These are phyloP conservation scores for Kwoniella bestiolae DNA, from an alignment of 768 basidiomycete genomes.

Conservation along the genomic window DNA sequence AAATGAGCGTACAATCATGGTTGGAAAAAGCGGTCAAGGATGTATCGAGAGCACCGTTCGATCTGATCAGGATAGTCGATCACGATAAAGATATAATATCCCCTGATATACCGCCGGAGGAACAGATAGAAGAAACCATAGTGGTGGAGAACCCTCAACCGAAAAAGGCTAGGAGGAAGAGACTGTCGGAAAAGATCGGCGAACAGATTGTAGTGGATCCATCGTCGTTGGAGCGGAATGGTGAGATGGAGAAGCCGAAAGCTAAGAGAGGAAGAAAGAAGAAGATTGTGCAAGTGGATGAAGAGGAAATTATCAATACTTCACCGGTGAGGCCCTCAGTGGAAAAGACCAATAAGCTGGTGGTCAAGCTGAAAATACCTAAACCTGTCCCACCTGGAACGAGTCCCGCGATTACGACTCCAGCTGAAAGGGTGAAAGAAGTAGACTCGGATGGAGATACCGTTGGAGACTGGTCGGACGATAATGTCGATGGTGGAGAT, in stretches of 20 bases:
- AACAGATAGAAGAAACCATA: conserved; percentile 2
- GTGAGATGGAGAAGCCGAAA: neutral
- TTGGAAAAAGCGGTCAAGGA: conserved; percentile 35
- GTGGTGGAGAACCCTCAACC: conserved; percentile 2
- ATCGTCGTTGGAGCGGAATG: neutral
- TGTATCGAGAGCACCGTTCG: conserved; percentile 32
- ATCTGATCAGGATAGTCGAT: conserved; percentile 42
- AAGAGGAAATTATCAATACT: neutral
- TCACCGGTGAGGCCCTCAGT: neutral
- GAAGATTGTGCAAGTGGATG: conserved; percentile 11
- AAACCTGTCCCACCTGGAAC: conserved; percentile 3
- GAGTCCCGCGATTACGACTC: neutral
- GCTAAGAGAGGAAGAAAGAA: conserved; percentile 25
- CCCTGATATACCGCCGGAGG: conserved; percentile 27
- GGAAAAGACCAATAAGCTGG: conserved; percentile 4
- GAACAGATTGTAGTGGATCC: neutral
- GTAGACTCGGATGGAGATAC: conserved; percentile 53
- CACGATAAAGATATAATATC: conserved; percentile 35
- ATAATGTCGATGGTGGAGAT: neutral
- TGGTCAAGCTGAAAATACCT: conserved; percentile 30
- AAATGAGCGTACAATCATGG: conserved; percentile 36
- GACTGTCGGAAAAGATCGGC: neutral
- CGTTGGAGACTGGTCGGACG: conserved; percentile 39
- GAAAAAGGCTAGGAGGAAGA: conserved; percentile 4
- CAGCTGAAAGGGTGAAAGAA: conserved; percentile 30